phyloP scores from a whole-genome alignment of 768 basidiomycete genomes.

The Termitomyces sp. region DNA sequence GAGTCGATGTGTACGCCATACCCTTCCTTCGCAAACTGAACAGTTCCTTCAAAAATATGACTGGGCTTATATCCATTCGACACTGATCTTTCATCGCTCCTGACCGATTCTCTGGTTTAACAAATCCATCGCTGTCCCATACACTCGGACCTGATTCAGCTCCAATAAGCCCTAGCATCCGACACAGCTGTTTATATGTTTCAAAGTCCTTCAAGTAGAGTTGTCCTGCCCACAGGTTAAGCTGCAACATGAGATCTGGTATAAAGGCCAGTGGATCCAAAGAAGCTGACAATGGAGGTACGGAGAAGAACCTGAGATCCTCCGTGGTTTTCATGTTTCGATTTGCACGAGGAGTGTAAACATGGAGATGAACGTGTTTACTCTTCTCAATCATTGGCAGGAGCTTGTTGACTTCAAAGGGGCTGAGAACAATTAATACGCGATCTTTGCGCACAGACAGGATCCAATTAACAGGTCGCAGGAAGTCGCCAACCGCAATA shows the following conservation, averaged over 20 bases:
- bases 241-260: not conserved
- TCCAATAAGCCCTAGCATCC: slow-evolving; percentile 20
- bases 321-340: not conserved
- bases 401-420: not conserved
- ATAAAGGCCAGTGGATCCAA: not conserved
- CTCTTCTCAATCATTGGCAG: not conserved
- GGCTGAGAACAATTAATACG: not conserved
- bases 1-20: slow-evolving; percentile 26
- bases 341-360: not conserved
- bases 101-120: slow-evolving; percentile 16
- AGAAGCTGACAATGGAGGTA: not conserved
- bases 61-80: slow-evolving; percentile 29
- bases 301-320: slow-evolving; percentile 18
- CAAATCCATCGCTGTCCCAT: slow-evolving; percentile 25
- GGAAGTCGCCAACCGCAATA: not conserved
- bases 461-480: not conserved
- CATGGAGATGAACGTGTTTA: not conserved
- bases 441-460: not conserved
- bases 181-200: not conserved
- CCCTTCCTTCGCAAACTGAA: slow-evolving; percentile 33
- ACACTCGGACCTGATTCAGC: slow-evolving; percentile 7
- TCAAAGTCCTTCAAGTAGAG: not conserved
- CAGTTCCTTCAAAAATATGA: slow-evolving; percentile 30
- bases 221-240: not conserved
- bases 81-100: slow-evolving; percentile 9